phyloP scores from a whole-genome alignment of 2,329 filamentous ascomycete species.

The Stemphylium lycopersici region DNA sequence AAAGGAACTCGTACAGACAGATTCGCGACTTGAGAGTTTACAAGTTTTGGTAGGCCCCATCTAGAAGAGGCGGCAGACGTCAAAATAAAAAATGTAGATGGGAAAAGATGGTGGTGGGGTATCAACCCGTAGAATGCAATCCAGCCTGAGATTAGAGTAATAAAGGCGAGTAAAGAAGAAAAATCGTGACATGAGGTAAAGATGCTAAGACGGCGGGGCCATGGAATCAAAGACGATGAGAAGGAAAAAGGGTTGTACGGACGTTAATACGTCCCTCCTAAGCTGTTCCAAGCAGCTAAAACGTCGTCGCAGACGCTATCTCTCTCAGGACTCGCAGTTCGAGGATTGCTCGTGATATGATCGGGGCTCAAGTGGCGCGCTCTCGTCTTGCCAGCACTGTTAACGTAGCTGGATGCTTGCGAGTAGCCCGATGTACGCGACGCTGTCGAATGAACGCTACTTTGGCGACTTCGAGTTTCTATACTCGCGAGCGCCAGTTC shows the following conservation, averaged over 20 bases:
- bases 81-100: not conserved
- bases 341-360: slow-evolving; percentile 30
- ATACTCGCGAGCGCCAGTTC: slow-evolving; percentile 21
- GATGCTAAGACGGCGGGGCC: not conserved
- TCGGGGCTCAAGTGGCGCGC: slow-evolving; percentile 29
- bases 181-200: not conserved
- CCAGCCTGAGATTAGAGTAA: not conserved
- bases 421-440: slow-evolving; percentile 23
- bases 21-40: not conserved
- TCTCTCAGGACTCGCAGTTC: slow-evolving; percentile 19
- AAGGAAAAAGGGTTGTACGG: not conserved
- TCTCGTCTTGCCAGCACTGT: slow-evolving; percentile 16
- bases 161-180: not conserved
- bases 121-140: not conserved
- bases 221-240: not conserved
- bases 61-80: not conserved
- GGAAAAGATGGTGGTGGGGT: not conserved
- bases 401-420: slow-evolving; percentile 13
- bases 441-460: slow-evolving; percentile 27
- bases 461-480: slow-evolving; percentile 24
- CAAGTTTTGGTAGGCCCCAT: not conserved
- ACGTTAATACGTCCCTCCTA: slow-evolving; percentile 48
- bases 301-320: slow-evolving; percentile 55
- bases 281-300: slow-evolving; percentile 54
- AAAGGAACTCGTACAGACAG: not conserved